A percentile compares a stretch with the other conserved stretches of the same genome.
phyloP scores from a whole-genome alignment of 805 yeast genomes.

The Ascoidea asiatica region DNA sequence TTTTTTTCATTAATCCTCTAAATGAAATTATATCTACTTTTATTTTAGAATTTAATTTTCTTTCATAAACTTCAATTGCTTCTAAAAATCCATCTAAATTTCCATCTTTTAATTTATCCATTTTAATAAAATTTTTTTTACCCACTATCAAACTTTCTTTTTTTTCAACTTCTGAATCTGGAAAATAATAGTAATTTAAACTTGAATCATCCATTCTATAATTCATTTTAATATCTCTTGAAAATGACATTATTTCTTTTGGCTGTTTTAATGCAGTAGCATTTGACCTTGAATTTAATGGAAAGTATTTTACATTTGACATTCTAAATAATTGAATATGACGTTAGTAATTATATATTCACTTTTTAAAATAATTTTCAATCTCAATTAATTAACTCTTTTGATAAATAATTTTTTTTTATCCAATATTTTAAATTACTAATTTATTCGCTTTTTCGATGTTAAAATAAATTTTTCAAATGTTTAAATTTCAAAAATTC shows the following conservation, averaged over 20 bases:
- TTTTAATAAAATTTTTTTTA: slow-evolving; percentile 38
- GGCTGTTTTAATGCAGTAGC: slow-evolving; percentile 75
- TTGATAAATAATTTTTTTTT: no score
- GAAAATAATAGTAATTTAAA: slow-evolving; percentile 66
- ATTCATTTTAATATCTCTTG: slow-evolving; percentile 46
- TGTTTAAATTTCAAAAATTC: no score
- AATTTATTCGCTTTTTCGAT: no score
- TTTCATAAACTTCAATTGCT: slow-evolving; percentile 46
- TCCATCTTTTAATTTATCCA: slow-evolving; percentile 43
- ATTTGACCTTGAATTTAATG: slow-evolving; percentile 35
- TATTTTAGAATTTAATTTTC: slow-evolving; percentile 24
- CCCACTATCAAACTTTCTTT: slow-evolving; percentile 56
- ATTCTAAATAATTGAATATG: no score
- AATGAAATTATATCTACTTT: slow-evolving; percentile 64
- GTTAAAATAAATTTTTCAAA: no score
- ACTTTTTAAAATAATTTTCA: no score
- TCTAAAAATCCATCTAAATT: slow-evolving; percentile 43
- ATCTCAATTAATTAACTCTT: no score
- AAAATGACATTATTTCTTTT: slow-evolving; percentile 58
- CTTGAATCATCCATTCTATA: slow-evolving; percentile 32
- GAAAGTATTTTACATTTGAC: slow-evolving; percentile 14
- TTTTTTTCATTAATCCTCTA: slow-evolving; percentile 70
- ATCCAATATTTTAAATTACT: no score
- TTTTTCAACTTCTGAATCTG: slow-evolving; percentile 55
- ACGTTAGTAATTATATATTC: no score